Conservation (phyloP, 225 moss, liverwort and hornwort species). For the Takakia lepidozioides region DNA sequence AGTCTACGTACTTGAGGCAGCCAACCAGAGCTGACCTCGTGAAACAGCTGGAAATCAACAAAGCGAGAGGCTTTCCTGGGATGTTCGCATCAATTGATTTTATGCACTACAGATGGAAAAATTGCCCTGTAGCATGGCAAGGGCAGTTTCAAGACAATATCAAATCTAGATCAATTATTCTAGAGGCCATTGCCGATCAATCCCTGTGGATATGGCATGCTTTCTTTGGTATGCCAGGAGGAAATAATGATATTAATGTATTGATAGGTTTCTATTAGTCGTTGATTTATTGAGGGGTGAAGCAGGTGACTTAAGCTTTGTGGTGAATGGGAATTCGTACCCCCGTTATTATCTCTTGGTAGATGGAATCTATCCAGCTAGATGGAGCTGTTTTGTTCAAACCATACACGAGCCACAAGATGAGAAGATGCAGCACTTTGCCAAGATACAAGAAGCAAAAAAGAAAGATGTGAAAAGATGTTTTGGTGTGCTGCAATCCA, state of each 20-base stretch:
- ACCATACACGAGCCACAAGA: too few species aligned
- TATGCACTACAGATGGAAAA: conserved; percentile 4
- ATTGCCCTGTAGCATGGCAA: neutral
- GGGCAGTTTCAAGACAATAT: neutral
- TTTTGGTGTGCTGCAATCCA: too few species aligned
- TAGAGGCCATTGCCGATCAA: conserved; percentile 6
- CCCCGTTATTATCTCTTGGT: too few species aligned
- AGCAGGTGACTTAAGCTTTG: too few species aligned
- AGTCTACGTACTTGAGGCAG: conserved; percentile 1
- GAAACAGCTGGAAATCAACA: neutral
- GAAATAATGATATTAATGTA: neutral
- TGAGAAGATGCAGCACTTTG: too few species aligned
- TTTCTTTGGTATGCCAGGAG: neutral
- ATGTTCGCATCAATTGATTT: neutral
- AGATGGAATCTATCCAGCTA: too few species aligned
- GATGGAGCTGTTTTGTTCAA: too few species aligned
- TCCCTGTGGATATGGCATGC: neutral
- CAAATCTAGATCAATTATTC: neutral
- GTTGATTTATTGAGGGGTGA: too few species aligned
- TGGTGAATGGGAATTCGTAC: too few species aligned
- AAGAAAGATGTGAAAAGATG: too few species aligned
- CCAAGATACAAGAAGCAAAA: too few species aligned
- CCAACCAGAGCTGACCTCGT: neutral
- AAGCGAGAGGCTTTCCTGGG: neutral
- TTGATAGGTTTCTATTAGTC: neutral